Conservation (phyloP, 306 rosid species). For the Lathyrus aphaca region DNA sequence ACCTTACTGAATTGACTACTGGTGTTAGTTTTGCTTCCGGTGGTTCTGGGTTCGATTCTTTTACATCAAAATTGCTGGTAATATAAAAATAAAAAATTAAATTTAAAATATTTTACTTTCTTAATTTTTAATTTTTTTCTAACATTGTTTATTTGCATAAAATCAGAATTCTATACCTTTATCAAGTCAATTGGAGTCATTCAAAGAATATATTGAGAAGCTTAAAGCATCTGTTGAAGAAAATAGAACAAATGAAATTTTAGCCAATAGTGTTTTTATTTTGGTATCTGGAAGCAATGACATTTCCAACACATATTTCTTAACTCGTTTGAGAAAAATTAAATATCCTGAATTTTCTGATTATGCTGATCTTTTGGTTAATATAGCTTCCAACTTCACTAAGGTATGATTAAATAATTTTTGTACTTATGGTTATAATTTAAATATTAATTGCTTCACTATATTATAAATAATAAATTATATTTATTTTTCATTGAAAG, state of each 20-base stretch:
- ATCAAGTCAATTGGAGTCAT: neutral
- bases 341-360: slow-evolving; percentile 51
- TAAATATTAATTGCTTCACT: too few species aligned
- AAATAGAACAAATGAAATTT: slow-evolving; percentile 49
- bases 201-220: slow-evolving; percentile 9
- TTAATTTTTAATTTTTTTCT: neutral
- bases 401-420: slow-evolving; percentile 21
- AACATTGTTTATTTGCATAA: neutral
- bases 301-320: slow-evolving; percentile 66
- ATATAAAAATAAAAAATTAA: neutral
- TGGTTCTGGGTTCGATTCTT: slow-evolving; percentile 77
- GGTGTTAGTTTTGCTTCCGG: slow-evolving; percentile 87
- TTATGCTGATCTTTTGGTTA: slow-evolving; percentile 58
- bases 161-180: neutral
- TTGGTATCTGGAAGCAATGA: slow-evolving; percentile 69
- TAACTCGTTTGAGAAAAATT: slow-evolving; percentile 38
- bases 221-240: slow-evolving; percentile 45
- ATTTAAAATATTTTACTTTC: neutral
- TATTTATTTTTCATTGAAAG: slow-evolving; percentile 27
- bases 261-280: slow-evolving; percentile 51
- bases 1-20: slow-evolving; percentile 49
- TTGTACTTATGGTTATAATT: too few species aligned
- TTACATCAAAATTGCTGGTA: slow-evolving; percentile 60
- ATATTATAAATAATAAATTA: too few species aligned
- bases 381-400: slow-evolving; percentile 38